phyloP scores from a whole-genome alignment of 331 rosid species.

The Rosa hybrid region DNA sequence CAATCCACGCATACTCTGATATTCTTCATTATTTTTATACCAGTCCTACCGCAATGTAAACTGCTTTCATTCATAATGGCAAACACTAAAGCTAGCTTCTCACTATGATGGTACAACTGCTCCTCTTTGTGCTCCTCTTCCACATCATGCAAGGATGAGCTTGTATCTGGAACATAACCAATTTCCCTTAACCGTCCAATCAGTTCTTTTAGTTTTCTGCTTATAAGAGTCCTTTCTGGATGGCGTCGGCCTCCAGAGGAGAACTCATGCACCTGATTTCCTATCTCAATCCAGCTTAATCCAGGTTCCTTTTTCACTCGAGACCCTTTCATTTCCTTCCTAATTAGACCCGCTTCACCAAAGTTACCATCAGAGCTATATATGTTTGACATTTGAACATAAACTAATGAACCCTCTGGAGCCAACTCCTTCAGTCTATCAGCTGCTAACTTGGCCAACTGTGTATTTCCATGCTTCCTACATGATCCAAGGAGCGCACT shows the following conservation, averaged over 20 bases:
- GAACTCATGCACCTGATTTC: slow-evolving; percentile 78
- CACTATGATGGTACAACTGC: slow-evolving; percentile 74
- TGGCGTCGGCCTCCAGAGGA: slow-evolving; percentile 68
- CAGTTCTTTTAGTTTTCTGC: slow-evolving; percentile 54
- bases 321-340: slow-evolving; percentile 70
- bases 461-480: slow-evolving; percentile 68
- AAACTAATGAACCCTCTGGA: slow-evolving; percentile 65
- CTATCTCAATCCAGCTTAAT: slow-evolving; percentile 79
- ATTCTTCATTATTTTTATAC: slow-evolving; percentile 77
- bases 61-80: slow-evolving; percentile 57
- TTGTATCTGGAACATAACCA: slow-evolving; percentile 76
- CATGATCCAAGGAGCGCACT: slow-evolving; percentile 87
- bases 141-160: slow-evolving; percentile 61
- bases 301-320: slow-evolving; percentile 85
- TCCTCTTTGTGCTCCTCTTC: slow-evolving; percentile 85
- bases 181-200: slow-evolving; percentile 63
- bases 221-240: slow-evolving; percentile 47
- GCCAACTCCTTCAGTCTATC: slow-evolving; percentile 63
- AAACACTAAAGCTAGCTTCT: slow-evolving; percentile 81
- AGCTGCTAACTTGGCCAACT: slow-evolving; percentile 71
- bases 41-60: slow-evolving; percentile 34
- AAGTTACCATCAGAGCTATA: slow-evolving; percentile 61
- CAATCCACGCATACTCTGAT: slow-evolving; percentile 88
- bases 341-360: slow-evolving; percentile 54
- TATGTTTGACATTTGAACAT: slow-evolving; percentile 85